Percentiles rank a stretch among this genome's conserved stretches.
Evolutionary conservation across 352 stramenopile species (phyloP).

Genomic region (Phytopythium montanum): DNA sequence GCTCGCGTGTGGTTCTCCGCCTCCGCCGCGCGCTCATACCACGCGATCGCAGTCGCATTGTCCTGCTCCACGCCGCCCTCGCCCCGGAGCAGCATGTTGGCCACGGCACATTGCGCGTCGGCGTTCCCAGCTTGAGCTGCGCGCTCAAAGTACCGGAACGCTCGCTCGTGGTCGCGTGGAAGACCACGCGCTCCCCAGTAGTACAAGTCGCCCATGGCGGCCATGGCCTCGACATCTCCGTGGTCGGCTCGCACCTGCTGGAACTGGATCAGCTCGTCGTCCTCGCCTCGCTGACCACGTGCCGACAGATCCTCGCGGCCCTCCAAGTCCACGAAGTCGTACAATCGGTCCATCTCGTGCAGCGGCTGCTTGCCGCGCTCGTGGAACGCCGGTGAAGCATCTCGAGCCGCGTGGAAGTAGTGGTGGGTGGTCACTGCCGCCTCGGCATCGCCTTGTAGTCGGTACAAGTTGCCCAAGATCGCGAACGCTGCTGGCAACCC

Average conservation of each 20-base stretch:
- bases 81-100: conserved; percentile 87
- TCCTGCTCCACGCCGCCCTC: conserved; percentile 68
- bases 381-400: conserved; percentile 54
- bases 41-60: conserved; percentile 65
- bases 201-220: conserved; percentile 85
- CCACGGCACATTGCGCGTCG: conserved; percentile 55
- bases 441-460: neutral
- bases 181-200: conserved; percentile 87
- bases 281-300: conserved; percentile 43
- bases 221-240: conserved; percentile 72
- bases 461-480: conserved; percentile 30
- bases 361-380: conserved; percentile 68
- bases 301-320: conserved; percentile 42
- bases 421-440: conserved; percentile 51
- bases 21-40: conserved; percentile 67
- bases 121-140: conserved; percentile 61
- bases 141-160: conserved; percentile 69
- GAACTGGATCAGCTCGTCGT: conserved; percentile 87
- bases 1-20: conserved; percentile 65
- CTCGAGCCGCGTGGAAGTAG: conserved; percentile 47
- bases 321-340: conserved; percentile 48
- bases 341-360: conserved; percentile 73
- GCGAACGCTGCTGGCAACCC: conserved; percentile 45
- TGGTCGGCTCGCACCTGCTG: conserved; percentile 77
- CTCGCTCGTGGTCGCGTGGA: conserved; percentile 57